Evolutionary conservation across 164 flowering plant genomes (phyloP).

Genomic region (Buxus sempervirens): DNA sequence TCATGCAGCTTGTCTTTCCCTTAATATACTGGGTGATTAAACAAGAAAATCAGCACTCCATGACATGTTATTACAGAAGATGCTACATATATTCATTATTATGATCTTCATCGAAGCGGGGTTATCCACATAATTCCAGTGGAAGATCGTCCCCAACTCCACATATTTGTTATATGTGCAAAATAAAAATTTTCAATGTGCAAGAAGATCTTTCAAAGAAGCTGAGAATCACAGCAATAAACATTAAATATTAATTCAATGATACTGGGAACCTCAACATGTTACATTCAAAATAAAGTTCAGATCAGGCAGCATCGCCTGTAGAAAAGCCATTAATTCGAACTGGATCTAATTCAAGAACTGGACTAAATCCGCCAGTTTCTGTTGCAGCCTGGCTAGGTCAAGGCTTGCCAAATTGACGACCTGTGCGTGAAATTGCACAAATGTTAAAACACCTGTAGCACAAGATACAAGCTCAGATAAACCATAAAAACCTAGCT

Average conservation of each 20-base stretch:
- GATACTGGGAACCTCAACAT: too few relatives aligned
- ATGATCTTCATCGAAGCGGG: neutral
- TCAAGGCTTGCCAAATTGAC: conserved; percentile 14
- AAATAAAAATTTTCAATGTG: conserved; percentile 1
- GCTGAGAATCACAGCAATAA: neutral
- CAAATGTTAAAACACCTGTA: neutral
- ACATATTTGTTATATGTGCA: too few relatives aligned
- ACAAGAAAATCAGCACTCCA: conserved; percentile 17
- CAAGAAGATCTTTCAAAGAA: neutral
- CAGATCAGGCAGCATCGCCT: too few relatives aligned
- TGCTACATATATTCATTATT: too few relatives aligned
- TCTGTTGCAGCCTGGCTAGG: conserved; percentile 22
- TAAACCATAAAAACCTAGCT: neutral
- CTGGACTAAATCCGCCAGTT: neutral
- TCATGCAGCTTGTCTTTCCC: too few relatives aligned
- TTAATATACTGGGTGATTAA: neutral
- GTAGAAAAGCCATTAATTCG: too few relatives aligned
- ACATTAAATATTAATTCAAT: too few relatives aligned
- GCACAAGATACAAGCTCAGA: neutral
- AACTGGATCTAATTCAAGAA: neutral
- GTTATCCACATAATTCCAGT: neutral
- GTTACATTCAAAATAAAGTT: too few relatives aligned
- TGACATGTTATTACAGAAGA: neutral
- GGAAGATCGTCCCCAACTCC: too few relatives aligned
- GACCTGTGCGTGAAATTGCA: conserved; percentile 13